Conservation (phyloP, 345 rosid species). For the Pistacia vera region DNA sequence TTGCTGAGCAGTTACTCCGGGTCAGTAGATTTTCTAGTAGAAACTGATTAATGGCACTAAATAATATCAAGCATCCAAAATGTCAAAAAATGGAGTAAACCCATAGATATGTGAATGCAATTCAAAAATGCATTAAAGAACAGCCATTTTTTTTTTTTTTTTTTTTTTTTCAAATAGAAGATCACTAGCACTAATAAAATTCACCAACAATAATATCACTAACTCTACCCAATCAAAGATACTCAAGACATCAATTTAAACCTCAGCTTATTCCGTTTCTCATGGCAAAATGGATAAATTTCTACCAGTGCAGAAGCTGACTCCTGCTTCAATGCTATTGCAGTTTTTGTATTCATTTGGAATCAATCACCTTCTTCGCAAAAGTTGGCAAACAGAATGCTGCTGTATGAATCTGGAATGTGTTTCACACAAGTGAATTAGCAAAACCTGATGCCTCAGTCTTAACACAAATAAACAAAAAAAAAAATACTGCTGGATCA, state of each 20-base stretch:
- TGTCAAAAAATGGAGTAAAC: not conserved
- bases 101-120: conserved; percentile 5
- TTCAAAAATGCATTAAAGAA: not conserved
- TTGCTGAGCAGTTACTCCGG: too few species aligned
- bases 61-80: not conserved
- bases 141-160: not conserved
- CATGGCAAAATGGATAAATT: conserved; percentile 14
- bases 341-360: conserved; percentile 38
- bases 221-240: conserved; percentile 9
- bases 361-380: conserved; percentile 84
- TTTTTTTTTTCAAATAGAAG: not conserved
- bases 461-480: too few species aligned
- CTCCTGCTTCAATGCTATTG: conserved; percentile 6
- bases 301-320: conserved; percentile 6
- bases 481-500: not conserved
- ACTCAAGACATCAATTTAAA: conserved; percentile 15
- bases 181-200: not conserved
- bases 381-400: conserved; percentile 94
- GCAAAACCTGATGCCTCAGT: not conserved
- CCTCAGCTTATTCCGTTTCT: conserved; percentile 27
- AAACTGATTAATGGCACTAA: not conserved
- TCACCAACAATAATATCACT: conserved; percentile 15
- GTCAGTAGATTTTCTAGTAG: too few species aligned
- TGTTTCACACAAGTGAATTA: not conserved
- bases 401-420: conserved; percentile 81